phyloP scores from a whole-genome alignment of 106 monocot species.

The Phalaenopsis aphrodite region DNA sequence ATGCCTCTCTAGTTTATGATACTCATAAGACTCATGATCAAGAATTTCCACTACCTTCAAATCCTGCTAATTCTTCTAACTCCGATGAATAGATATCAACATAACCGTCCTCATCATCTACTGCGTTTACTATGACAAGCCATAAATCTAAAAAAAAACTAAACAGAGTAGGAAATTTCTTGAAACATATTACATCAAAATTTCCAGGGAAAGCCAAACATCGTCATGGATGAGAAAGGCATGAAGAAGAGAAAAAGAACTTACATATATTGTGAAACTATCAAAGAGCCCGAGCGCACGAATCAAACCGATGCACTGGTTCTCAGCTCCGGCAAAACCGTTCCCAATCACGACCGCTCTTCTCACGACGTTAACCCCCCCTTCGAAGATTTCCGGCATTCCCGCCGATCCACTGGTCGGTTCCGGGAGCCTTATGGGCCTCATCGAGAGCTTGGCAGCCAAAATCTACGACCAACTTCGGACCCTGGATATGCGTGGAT shows the following conservation, averaged over 20 bases:
- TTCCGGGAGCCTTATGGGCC: constrained; percentile 83
- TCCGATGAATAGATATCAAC: background rate
- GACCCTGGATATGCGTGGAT: background rate
- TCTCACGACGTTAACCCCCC: constrained; percentile 59
- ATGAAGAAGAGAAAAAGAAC: background rate
- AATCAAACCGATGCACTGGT: constrained; percentile 81
- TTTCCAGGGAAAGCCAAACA: background rate
- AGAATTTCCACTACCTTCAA: background rate
- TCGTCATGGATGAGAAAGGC: background rate
- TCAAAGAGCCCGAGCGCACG: constrained; percentile 87
- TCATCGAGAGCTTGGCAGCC: constrained; percentile 29
- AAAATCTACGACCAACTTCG: background rate
- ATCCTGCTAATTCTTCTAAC: background rate
- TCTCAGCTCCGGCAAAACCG: constrained; percentile 84
- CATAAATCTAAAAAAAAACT: background rate
- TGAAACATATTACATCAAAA: background rate
- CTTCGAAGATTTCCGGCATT: constrained; percentile 93
- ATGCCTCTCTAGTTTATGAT: background rate
- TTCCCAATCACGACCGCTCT: constrained; percentile 92
- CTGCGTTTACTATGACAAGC: background rate
- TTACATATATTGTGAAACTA: constrained; percentile 54
- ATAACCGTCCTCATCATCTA: background rate
- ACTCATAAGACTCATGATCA: background rate
- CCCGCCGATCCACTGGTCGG: constrained; percentile 46
- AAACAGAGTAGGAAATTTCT: background rate